Evolutionary conservation across 169 alveolate species (phyloP).

Genomic region (Miamiensis avidus): DNA sequence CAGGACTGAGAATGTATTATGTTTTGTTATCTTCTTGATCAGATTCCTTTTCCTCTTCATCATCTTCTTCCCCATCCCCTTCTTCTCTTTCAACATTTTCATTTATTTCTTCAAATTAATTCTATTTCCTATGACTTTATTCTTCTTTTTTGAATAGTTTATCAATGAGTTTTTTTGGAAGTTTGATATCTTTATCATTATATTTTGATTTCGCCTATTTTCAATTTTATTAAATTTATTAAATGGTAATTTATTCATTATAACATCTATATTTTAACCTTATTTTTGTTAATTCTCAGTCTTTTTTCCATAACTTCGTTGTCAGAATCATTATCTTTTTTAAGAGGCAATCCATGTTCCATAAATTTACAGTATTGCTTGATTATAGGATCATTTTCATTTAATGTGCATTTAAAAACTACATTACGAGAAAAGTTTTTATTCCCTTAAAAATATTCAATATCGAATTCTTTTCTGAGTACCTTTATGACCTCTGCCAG

Average conservation of each 20-base stretch:
- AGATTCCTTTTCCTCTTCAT: background rate
- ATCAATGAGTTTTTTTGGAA: too few species aligned
- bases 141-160: background rate
- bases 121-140: background rate
- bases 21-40: background rate
- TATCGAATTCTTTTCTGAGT: background rate
- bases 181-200: background rate
- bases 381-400: background rate
- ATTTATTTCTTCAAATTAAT: too few species aligned
- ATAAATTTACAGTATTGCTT: too few species aligned
- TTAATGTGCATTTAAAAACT: background rate
- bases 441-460: background rate
- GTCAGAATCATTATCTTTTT: too few species aligned
- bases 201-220: background rate
- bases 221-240: too few species aligned
- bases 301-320: too few species aligned
- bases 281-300: too few species aligned
- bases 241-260: too few species aligned
- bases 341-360: background rate
- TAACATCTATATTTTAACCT: too few species aligned
- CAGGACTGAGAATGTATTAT: background rate
- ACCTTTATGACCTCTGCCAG: background rate
- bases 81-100: background rate
- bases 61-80: too few species aligned
- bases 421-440: background rate